Evolutionary conservation across 2,329 filamentous ascomycete genomes (phyloP).

Genomic region (Fusarium praegraminearum): DNA sequence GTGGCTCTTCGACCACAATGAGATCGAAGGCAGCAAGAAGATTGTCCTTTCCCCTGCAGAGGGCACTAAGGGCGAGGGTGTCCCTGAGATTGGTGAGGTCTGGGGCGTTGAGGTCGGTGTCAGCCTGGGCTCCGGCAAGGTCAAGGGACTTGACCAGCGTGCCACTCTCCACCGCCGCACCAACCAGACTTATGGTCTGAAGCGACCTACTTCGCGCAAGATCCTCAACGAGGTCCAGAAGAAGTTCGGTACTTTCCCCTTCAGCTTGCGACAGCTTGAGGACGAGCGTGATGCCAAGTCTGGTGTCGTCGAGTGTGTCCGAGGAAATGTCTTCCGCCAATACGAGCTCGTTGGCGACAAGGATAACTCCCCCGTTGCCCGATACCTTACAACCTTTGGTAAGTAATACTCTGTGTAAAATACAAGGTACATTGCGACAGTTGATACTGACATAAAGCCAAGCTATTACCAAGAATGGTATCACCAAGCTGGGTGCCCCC

Average conservation of each 20-base stretch:
- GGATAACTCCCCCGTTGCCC: slow-evolving; percentile 84
- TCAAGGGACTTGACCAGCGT: slow-evolving; percentile 89
- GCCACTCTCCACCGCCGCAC: slow-evolving; percentile 94
- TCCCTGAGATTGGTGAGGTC: slow-evolving; percentile 89
- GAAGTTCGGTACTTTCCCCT: slow-evolving; percentile 98
- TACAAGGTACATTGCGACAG: neutral
- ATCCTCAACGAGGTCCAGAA: slow-evolving; percentile 94
- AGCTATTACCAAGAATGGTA: slow-evolving; percentile 98
- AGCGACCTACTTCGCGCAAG: slow-evolving; percentile 93
- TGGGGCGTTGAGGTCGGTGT: slow-evolving; percentile 98
- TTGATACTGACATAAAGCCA: slow-evolving; percentile 30
- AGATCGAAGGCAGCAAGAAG: slow-evolving; percentile 98
- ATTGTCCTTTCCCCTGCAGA: slow-evolving; percentile 91
- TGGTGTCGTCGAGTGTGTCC: slow-evolving; percentile 95
- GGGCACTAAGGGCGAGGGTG: slow-evolving; percentile 89
- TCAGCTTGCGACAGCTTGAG: slow-evolving; percentile 95
- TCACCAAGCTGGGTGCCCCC: slow-evolving; percentile 85
- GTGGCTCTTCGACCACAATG: slow-evolving; percentile 96
- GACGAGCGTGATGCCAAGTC: slow-evolving; percentile 97
- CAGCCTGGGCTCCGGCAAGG: slow-evolving; percentile 90
- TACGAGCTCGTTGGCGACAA: slow-evolving; percentile 98
- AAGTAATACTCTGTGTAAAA: slow-evolving; percentile 58
- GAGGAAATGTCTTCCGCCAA: slow-evolving; percentile 90
- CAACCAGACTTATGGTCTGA: slow-evolving; percentile 89
- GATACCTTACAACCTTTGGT: slow-evolving; percentile 93